Conservation (phyloP, 768 basidiomycete genomes). For the Phlegmacium glaucopus region DNA sequence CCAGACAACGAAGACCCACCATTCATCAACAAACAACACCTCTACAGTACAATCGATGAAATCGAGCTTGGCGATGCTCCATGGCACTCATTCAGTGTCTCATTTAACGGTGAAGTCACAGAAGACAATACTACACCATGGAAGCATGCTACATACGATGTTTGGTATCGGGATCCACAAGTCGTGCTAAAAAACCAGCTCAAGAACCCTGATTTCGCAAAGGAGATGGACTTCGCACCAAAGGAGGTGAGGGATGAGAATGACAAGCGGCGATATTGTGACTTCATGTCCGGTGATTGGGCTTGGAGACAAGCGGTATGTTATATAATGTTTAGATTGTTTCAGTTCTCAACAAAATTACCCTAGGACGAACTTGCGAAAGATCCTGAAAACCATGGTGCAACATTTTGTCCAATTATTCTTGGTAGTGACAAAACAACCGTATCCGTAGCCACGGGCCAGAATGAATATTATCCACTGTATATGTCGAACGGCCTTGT, state of each 20-base stretch:
- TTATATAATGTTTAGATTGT: conserved; percentile 21
- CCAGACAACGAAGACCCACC: too few species aligned
- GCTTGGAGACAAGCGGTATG: conserved; percentile 24
- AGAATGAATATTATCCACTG: conserved; percentile 35
- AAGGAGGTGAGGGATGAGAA: conserved; percentile 4
- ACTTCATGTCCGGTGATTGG: conserved; percentile 37
- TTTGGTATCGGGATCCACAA: too few species aligned
- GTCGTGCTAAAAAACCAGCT: too few species aligned
- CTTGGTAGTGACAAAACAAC: conserved; percentile 40
- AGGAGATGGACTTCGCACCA: conserved; percentile 1
- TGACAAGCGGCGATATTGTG: conserved; percentile 15
- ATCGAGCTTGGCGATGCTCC: too few species aligned
- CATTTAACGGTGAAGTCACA: too few species aligned
- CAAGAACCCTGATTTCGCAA: not conserved
- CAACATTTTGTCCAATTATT: conserved; percentile 28
- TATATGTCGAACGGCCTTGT: conserved; percentile 29
- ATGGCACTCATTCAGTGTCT: too few species aligned
- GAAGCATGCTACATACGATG: too few species aligned
- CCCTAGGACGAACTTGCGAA: conserved; percentile 23
- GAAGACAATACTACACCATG: too few species aligned
- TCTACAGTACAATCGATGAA: too few species aligned
- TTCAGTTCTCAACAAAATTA: not conserved
- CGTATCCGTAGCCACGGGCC: conserved; percentile 36
- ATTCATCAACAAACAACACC: too few species aligned
- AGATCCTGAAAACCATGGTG: conserved; percentile 22